Base-by-base conservation (phyloP, 2,329 filamentous ascomycete species). In the Lasiodiplodia sp. region DNA sequence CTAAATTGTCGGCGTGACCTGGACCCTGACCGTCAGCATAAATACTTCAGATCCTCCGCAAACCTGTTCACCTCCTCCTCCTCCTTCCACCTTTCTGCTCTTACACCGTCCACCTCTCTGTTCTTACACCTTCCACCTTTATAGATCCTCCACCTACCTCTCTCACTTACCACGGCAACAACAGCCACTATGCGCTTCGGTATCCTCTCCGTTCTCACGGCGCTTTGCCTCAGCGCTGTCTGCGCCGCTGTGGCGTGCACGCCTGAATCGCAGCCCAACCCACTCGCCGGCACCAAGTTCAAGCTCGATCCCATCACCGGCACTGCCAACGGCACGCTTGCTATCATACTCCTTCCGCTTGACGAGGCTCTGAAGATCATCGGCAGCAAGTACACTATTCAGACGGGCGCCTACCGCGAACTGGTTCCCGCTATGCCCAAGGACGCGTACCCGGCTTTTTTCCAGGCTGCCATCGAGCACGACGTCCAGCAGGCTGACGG, bases 281-380 rank as follows among this genome's bases (percentile, higher is more conserved):
- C 84, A 5, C 82, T 87, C 70, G 81, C 81, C 3, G 75, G 79
- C 23, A 86, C 85, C 69, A 84, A 84, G 1, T 77, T 79, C 37
- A 79, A 82, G 25, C 25, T 25, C 25, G 25, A 25, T 25, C 25
- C 25, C 34, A 80, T 83, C 14, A 87, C 85, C 0, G 86, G 86
- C 3, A 84, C 84, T 0, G 74, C 87, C 28, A 88, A 88, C 74
- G 84, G 82, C 53, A 88, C 86, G 0, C 76, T 87, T 0, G 78
- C 81, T 23, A 79, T 88, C 44, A 74, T 88, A 2, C 86, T 86
- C 2, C 86, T 88, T 37, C 74, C 85, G 0, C 75, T 87, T 37
- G 70, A 75, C 3, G 75, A 80, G 2, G 86, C 86, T 7, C 81
- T 83, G 12, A 73, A 77, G 25, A 72, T 87, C 23, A 82, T 88